These are phyloP conservation scores for Blastobotrys serpentis DNA, from an alignment of 1,139 yeast species.

Conservation along the genomic window DNA sequence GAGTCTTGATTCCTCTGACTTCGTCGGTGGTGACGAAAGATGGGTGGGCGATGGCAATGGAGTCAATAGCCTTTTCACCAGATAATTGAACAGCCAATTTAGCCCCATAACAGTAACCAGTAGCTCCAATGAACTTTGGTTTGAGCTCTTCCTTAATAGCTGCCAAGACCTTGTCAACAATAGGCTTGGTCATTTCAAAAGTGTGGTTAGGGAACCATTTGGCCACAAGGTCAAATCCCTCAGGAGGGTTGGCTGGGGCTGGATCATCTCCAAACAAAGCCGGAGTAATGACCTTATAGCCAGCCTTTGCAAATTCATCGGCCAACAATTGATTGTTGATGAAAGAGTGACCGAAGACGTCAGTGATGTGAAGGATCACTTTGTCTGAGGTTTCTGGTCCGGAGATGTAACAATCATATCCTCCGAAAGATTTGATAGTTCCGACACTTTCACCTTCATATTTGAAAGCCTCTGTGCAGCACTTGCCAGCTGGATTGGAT, in stretches of 20 bases:
- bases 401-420: conserved; percentile 53
- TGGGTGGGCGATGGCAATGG: conserved; percentile 79
- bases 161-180: conserved; percentile 47
- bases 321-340: conserved; percentile 63
- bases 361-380: conserved; percentile 63
- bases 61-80: conserved; percentile 46
- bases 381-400: conserved; percentile 49
- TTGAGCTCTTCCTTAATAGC: conserved; percentile 45
- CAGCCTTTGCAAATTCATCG: conserved; percentile 64
- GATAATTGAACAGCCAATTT: conserved; percentile 59
- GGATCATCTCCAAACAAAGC: conserved; percentile 66
- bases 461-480: conserved; percentile 9
- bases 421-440: conserved; percentile 42
- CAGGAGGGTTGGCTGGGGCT: conserved; percentile 34
- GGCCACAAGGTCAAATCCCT: conserved; percentile 36
- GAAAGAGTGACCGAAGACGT: conserved; percentile 61
- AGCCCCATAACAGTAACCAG: conserved; percentile 89
- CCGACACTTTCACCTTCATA: conserved; percentile 45
- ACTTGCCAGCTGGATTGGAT: conserved; percentile 9
- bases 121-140: conserved; percentile 55
- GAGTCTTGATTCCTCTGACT: conserved; percentile 55
- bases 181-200: conserved; percentile 45
- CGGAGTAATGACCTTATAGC: conserved; percentile 67
- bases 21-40: conserved; percentile 66
- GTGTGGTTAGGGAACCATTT: conserved; percentile 58